Conservation (phyloP, 805 yeast species). For the Wilhelminamyces savonicus region DNA sequence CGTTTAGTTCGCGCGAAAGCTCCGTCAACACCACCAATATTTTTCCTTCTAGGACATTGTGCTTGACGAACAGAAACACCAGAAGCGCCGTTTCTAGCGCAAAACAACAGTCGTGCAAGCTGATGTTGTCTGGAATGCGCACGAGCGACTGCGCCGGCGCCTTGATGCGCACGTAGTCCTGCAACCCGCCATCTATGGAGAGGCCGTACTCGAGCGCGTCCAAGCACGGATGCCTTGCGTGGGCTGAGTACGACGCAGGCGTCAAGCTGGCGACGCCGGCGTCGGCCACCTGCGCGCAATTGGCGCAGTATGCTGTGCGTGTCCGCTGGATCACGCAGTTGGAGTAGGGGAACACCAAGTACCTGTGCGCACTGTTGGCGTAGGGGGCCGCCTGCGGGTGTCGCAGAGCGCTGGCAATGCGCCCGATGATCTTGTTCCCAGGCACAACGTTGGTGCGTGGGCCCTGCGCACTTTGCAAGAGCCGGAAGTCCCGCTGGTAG, state of each 20-base stretch:
- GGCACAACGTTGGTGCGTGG: slow-evolving; percentile 21
- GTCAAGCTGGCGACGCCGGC: background rate
- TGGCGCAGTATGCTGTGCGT: slow-evolving; percentile 9
- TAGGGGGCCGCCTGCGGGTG: background rate
- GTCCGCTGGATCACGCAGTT: slow-evolving; percentile 22
- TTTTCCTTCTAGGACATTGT: slow-evolving; percentile 8
- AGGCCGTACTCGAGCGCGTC: slow-evolving; percentile 21
- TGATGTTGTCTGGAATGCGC: slow-evolving; percentile 21
- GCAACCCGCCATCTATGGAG: slow-evolving; percentile 35
- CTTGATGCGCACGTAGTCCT: slow-evolving; percentile 25
- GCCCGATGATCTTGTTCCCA: slow-evolving; percentile 27
- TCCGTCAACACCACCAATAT: slow-evolving; percentile 25
- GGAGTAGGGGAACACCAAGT: slow-evolving; percentile 28
- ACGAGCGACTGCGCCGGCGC: slow-evolving; percentile 19
- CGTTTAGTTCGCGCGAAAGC: slow-evolving; percentile 25
- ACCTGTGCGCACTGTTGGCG: slow-evolving; percentile 11
- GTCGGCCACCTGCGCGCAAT: slow-evolving; percentile 10
- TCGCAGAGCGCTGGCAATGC: slow-evolving; percentile 6
- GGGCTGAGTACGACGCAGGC: slow-evolving; percentile 5
- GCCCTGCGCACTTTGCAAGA: slow-evolving; percentile 3
- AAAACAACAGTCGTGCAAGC: slow-evolving; percentile 32
- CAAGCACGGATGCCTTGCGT: slow-evolving; percentile 16
- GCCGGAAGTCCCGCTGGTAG: slow-evolving; percentile 19
- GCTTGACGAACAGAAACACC: slow-evolving; percentile 22
- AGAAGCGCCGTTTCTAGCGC: slow-evolving; percentile 29